A percentile compares a stretch with the other conserved stretches of the same genome.
Conservation (phyloP, 2,329 filamentous ascomycete species). For the Blastomyces parvus region DNA sequence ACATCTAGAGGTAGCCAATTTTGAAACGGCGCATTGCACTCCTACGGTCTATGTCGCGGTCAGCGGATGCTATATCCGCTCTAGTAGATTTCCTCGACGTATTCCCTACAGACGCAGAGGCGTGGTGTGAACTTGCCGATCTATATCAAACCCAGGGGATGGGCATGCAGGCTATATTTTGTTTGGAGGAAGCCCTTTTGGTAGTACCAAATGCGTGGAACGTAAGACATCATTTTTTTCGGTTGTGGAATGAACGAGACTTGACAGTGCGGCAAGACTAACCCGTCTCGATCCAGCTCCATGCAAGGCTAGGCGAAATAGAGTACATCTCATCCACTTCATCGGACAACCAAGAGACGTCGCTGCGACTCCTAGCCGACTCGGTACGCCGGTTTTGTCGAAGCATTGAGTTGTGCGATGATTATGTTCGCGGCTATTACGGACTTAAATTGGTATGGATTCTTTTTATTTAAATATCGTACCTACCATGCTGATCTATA, state of each 20-base stretch:
- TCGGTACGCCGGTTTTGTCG: slow-evolving; percentile 78
- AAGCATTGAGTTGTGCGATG: slow-evolving; percentile 86
- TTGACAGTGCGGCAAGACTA: not conserved
- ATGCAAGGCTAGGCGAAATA: slow-evolving; percentile 77
- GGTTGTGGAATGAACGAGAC: not conserved
- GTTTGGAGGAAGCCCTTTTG: slow-evolving; percentile 81
- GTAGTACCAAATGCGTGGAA: slow-evolving; percentile 92
- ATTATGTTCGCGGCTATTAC: slow-evolving; percentile 86
- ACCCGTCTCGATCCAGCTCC: slow-evolving; percentile 48
- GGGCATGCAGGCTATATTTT: slow-evolving; percentile 74
- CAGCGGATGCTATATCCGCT: slow-evolving; percentile 62
- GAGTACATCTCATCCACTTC: slow-evolving; percentile 54
- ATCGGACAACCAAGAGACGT: slow-evolving; percentile 28
- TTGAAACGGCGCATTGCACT: slow-evolving; percentile 76
- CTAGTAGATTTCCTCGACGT: slow-evolving; percentile 69
- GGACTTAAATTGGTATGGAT: slow-evolving; percentile 73
- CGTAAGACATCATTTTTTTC: slow-evolving; percentile 43
- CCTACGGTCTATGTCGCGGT: slow-evolving; percentile 61
- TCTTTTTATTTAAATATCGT: not conserved
- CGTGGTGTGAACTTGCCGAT: slow-evolving; percentile 85
- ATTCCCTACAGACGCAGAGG: slow-evolving; percentile 81
- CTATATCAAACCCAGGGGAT: slow-evolving; percentile 72
- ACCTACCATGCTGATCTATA: slow-evolving; percentile 5
- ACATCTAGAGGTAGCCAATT: slow-evolving; percentile 51
- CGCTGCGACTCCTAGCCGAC: slow-evolving; percentile 51